Base-by-base conservation (phyloP, 192 early-diverging fungal species). In the Coemansia sp. region DNA sequence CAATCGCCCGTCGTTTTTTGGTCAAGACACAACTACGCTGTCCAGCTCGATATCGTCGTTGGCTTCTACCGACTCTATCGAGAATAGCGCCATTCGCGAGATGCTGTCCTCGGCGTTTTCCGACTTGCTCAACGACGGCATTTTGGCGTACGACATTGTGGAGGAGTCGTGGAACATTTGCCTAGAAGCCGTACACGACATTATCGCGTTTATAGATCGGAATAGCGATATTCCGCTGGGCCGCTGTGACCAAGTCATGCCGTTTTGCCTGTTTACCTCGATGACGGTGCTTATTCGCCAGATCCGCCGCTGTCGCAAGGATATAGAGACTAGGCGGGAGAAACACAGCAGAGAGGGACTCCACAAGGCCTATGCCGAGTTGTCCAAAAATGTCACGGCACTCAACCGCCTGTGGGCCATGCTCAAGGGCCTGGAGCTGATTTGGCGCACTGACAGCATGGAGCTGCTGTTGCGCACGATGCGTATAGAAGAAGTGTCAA, bases 401-500 rank as follows among this genome's bases (percentile, higher is more conserved):
- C 24, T 80, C 59, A 61, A 69, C 9, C 64, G 69, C 27, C 38
- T 75, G 30, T 80, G 78, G 78, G 44, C 69, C 30, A 64, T 71
- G 40, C 61, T 80, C 32, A 38, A 70, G 59, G 63, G 65, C 43
- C 69, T 80, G 20, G 73, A 64, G 2, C 35, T 67, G 16, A 56
- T 75, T 11, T 75, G 78, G 72, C 58, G 73, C 15, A 60, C 69
- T 2, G 56, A 66, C 11, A 69, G 73, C 13, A 63, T 80, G 53
- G 78, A 75, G 45, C 47, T 58, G 15, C 53, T 80, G 40, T 60
- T 80, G 43, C 72, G 73, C 9, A 62, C 49, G 5, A 80, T 80
- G 78, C 72, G 75, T 30, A 52, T 80, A 15, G 78, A 80, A 45
- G 78, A 80, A 15, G 67, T 80, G 40, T 67, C 65, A 2, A 80